phyloP scores from a whole-genome alignment of 768 basidiomycete species.

The Xanthoconium stramineum region DNA sequence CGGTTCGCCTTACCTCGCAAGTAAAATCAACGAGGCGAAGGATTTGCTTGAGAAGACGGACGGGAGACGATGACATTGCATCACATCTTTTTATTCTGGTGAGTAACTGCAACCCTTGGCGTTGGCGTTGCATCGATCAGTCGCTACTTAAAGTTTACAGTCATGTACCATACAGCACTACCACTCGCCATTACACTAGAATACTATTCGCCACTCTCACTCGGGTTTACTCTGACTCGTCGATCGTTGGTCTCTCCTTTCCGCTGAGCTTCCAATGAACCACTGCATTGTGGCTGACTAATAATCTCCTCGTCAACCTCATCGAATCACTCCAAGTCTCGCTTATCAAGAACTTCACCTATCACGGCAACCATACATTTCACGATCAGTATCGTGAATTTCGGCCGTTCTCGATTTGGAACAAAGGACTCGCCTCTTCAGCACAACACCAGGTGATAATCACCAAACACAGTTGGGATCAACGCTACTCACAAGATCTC shows the following conservation, averaged over 20 bases:
- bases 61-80: constrained; percentile 36
- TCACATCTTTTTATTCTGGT: constrained; percentile 6
- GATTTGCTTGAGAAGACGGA: constrained; percentile 82
- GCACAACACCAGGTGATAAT: not conserved
- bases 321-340: too few relatives aligned
- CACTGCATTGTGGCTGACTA: constrained; percentile 16
- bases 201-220: constrained; percentile 14
- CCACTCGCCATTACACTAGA: constrained; percentile 16
- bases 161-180: constrained; percentile 22
- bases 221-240: not conserved
- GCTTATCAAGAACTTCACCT: not conserved
- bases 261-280: not conserved
- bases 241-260: not conserved
- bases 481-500: constrained; percentile 69
- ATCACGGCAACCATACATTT: not conserved
- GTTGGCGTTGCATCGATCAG: constrained; percentile 1
- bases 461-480: constrained; percentile 60
- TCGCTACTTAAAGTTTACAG: not conserved
- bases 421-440: constrained; percentile 38
- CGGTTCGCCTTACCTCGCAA: constrained; percentile 96
- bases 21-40: constrained; percentile 99
- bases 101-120: not conserved
- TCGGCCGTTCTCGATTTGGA: constrained; percentile 72
- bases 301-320: too few relatives aligned
- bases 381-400: constrained; percentile 39